These are phyloP conservation scores for Chaetomium strumarium DNA, from an alignment of 2,329 filamentous ascomycete genomes.

Conservation along the genomic window DNA sequence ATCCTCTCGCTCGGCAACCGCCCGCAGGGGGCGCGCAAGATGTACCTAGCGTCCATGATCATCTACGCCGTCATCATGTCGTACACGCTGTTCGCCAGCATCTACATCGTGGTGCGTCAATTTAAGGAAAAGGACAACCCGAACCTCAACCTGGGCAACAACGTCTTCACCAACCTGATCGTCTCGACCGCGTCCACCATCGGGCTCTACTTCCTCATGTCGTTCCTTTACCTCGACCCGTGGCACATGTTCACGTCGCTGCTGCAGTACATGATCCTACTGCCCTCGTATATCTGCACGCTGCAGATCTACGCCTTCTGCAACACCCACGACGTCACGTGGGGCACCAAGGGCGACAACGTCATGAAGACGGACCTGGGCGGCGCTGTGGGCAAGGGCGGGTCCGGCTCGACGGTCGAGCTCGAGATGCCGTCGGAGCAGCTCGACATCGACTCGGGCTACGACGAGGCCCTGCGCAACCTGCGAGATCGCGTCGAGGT, in stretches of 20 bases:
- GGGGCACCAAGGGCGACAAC: constrained; percentile 99
- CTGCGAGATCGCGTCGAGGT: constrained; percentile 90
- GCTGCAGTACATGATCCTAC: constrained; percentile 83
- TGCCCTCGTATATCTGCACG: constrained; percentile 93
- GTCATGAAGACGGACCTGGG: constrained; percentile 89
- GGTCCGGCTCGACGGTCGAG: constrained; percentile 59
- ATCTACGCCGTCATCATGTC: constrained; percentile 92
- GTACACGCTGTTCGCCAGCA: constrained; percentile 83
- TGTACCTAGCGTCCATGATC: constrained; percentile 84
- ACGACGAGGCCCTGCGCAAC: constrained; percentile 94
- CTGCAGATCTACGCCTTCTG: constrained; percentile 98
- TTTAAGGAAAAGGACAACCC: constrained; percentile 45
- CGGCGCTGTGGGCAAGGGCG: constrained; percentile 70
- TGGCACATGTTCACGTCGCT: constrained; percentile 98
- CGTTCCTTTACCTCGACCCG: constrained; percentile 91
- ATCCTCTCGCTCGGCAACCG: constrained; percentile 94
- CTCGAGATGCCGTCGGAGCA: constrained; percentile 97
- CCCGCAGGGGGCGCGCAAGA: constrained; percentile 85
- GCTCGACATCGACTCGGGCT: constrained; percentile 94
- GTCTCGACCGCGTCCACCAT: constrained; percentile 83
- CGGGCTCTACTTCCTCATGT: constrained; percentile 94
- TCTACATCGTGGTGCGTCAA: constrained; percentile 87
- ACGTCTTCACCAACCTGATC: constrained; percentile 91
- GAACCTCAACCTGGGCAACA: constrained; percentile 63
- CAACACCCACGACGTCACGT: constrained; percentile 97